These are phyloP conservation scores for Pleodorina starrii DNA, from an alignment of 139 green algal species.

Conservation along the genomic window DNA sequence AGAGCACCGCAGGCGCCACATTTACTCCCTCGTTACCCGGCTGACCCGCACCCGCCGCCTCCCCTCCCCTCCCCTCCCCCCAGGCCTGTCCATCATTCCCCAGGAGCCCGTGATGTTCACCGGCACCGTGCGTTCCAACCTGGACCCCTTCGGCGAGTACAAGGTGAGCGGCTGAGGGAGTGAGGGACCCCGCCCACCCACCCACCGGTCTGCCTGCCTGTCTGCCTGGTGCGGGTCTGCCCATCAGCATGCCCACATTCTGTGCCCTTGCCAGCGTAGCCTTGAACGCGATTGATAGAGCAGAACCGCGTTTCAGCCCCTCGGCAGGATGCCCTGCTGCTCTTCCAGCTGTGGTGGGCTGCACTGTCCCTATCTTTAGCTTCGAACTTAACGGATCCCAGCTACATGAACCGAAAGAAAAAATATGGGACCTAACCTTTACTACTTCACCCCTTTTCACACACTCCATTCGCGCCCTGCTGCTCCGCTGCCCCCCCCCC, in stretches of 20 bases:
- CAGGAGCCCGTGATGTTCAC: constrained; percentile 86
- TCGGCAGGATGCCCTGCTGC: too few relatives aligned
- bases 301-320: too few relatives aligned
- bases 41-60: too few relatives aligned
- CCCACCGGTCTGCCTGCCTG: not conserved
- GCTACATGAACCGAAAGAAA: too few relatives aligned
- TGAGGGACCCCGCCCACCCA: not conserved
- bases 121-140: constrained; percentile 85
- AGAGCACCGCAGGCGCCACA: too few relatives aligned
- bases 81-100: constrained; percentile 83
- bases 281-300: too few relatives aligned
- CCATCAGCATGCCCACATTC: not conserved
- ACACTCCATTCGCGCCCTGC: not conserved
- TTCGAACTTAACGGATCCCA: too few relatives aligned
- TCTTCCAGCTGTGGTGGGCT: too few relatives aligned
- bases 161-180: constrained; percentile 45
- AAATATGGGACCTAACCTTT: not conserved
- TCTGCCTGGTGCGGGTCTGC: too few relatives aligned
- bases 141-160: constrained; percentile 84
- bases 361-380: too few relatives aligned
- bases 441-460: not conserved
- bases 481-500: not conserved
- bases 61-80: too few relatives aligned
- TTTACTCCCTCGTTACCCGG: too few relatives aligned
- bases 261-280: not conserved